phyloP scores from a whole-genome alignment of 345 rosid species.

The Psidium friedrichsthalianum region DNA sequence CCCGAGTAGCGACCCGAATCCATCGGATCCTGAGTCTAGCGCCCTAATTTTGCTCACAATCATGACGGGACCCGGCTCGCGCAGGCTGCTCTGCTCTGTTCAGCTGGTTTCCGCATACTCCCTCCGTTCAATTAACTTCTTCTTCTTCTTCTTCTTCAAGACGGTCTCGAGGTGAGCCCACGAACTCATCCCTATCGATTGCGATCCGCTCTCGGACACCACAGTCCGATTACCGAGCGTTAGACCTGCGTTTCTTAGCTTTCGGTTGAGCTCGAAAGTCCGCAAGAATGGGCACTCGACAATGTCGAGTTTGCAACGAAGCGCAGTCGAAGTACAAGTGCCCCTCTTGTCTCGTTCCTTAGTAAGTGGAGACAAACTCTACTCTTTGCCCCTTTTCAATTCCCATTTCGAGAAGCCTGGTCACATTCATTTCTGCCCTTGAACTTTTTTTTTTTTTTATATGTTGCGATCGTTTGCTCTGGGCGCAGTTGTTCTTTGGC shows the following conservation, averaged over 20 bases:
- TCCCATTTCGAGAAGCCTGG: background rate
- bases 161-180: no score
- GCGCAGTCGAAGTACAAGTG: conserved; percentile 70
- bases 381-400: background rate
- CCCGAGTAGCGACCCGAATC: no score
- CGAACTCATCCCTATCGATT: background rate
- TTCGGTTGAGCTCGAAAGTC: background rate
- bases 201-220: background rate
- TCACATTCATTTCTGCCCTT: background rate
- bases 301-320: conserved; percentile 47
- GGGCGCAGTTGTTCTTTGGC: conserved; percentile 54
- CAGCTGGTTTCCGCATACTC: background rate
- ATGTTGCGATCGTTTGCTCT: background rate
- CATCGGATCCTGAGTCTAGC: background rate
- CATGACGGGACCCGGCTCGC: background rate
- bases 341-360: conserved; percentile 65
- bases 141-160: no score
- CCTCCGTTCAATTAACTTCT: background rate
- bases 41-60: background rate
- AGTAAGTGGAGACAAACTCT: conserved; percentile 26
- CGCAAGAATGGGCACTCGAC: conserved; percentile 20
- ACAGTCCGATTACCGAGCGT: background rate
- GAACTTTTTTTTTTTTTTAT: background rate
- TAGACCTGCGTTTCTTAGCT: background rate
- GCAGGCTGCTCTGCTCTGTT: background rate